These are phyloP conservation scores for Cyphellophora europaea DNA, from an alignment of 2,329 filamentous ascomycete species.

Conservation along the genomic window DNA sequence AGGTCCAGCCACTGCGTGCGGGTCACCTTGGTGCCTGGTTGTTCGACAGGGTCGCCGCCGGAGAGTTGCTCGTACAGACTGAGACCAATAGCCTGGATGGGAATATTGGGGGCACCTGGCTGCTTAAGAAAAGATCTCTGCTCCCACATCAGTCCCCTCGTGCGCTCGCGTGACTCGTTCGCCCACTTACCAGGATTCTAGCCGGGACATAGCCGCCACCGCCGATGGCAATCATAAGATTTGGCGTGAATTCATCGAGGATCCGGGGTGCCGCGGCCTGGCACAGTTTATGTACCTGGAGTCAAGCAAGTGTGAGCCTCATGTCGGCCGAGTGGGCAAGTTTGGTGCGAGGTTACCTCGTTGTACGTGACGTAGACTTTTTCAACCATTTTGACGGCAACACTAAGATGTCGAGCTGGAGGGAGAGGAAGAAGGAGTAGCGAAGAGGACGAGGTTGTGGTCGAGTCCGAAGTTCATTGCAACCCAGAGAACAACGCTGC, in stretches of 20 bases:
- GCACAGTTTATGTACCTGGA: slow-evolving; percentile 92
- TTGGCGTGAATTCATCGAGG: slow-evolving; percentile 76
- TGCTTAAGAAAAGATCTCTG: slow-evolving; percentile 80
- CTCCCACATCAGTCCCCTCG: neutral
- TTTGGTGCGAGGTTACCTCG: slow-evolving; percentile 47
- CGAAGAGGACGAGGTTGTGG: no score
- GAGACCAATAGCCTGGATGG: slow-evolving; percentile 96
- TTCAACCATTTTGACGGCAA: slow-evolving; percentile 63
- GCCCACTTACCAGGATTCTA: slow-evolving; percentile 66
- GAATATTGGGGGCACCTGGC: slow-evolving; percentile 81
- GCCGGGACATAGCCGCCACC: slow-evolving; percentile 96
- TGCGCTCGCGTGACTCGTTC: neutral
- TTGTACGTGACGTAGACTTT: slow-evolving; percentile 91
- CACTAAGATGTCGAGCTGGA: no score
- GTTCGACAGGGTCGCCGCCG: slow-evolving; percentile 57
- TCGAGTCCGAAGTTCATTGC: no score
- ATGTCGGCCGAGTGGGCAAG: neutral
- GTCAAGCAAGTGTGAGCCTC: no score
- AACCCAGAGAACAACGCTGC: no score
- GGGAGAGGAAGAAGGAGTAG: no score
- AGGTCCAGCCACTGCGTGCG: slow-evolving; percentile 98
- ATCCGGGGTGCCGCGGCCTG: slow-evolving; percentile 74
- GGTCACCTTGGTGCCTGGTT: slow-evolving; percentile 84
- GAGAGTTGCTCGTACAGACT: slow-evolving; percentile 86
- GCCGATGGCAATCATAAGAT: slow-evolving; percentile 97